A percentile compares a stretch with the other conserved stretches of the same genome.
These are phyloP conservation scores for Cladosporium oxysporum DNA, from an alignment of 2,329 filamentous ascomycete genomes.

Conservation along the genomic window DNA sequence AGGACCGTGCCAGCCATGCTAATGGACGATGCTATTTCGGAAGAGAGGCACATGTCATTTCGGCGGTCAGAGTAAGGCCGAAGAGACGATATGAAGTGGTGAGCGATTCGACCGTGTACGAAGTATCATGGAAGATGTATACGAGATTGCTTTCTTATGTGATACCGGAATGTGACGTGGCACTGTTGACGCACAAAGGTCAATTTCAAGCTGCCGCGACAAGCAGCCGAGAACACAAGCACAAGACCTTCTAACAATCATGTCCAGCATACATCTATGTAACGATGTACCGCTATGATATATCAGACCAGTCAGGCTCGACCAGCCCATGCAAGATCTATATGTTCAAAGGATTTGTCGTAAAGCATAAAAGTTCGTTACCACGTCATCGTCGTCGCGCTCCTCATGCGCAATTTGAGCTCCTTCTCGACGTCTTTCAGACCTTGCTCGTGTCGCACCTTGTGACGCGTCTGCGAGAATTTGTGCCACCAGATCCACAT, in stretches of 20 bases:
- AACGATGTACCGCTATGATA: neutral
- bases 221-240: neutral
- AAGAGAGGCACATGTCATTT: neutral
- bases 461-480: constrained; percentile 30
- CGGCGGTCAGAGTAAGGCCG: neutral
- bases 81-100: neutral
- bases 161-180: neutral
- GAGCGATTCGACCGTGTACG: neutral
- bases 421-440: constrained; percentile 35
- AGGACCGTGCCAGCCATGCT: neutral
- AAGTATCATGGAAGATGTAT: neutral
- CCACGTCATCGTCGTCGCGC: constrained; percentile 32
- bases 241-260: neutral
- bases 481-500: constrained; percentile 36
- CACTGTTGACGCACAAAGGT: neutral
- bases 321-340: constrained; percentile 1
- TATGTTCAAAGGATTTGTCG: constrained; percentile 5
- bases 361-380: constrained; percentile 21
- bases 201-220: neutral
- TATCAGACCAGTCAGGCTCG: neutral
- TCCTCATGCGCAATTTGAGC: constrained; percentile 33
- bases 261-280: neutral
- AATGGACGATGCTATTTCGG: neutral
- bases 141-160: neutral
- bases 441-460: constrained; percentile 32